These are phyloP conservation scores for Fusarium longipes DNA, from an alignment of 2,329 filamentous ascomycete species.

Conservation along the genomic window DNA sequence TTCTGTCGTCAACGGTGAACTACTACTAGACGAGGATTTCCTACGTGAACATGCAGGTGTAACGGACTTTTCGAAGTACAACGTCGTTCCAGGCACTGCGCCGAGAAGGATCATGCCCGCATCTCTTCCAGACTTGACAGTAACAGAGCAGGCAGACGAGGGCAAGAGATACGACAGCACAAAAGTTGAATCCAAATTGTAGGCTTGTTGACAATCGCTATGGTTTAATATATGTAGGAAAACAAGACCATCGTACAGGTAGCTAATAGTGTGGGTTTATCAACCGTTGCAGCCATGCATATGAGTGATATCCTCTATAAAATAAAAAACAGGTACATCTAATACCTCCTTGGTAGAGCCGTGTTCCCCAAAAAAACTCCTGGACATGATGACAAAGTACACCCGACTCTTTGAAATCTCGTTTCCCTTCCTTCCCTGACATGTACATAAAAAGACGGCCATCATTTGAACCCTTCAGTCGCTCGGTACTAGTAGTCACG, in stretches of 20 bases:
- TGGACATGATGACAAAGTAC: constrained; percentile 34
- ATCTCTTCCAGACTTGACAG: constrained; percentile 74
- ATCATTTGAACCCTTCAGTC: neutral
- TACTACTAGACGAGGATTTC: constrained; percentile 85
- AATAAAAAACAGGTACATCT: constrained; percentile 39
- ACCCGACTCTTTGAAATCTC: constrained; percentile 36
- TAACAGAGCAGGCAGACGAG: constrained; percentile 84
- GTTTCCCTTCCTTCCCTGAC: constrained; percentile 8
- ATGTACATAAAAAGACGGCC: constrained; percentile 18
- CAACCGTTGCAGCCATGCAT: constrained; percentile 25
- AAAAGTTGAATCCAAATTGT: constrained; percentile 55
- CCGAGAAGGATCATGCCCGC: constrained; percentile 84
- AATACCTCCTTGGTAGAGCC: constrained; percentile 34
- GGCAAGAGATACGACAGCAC: constrained; percentile 77
- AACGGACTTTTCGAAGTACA: constrained; percentile 78
- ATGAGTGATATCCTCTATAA: constrained; percentile 39
- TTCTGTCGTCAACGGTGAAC: constrained; percentile 72
- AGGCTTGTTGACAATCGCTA: constrained; percentile 5
- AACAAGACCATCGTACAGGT: constrained; percentile 33
- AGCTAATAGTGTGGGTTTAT: constrained; percentile 23
- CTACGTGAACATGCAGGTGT: constrained; percentile 72
- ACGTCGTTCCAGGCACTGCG: constrained; percentile 69
- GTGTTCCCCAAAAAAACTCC: constrained; percentile 42
- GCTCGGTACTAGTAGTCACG: constrained; percentile 23
- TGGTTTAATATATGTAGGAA: constrained; percentile 27